Base-by-base conservation (phyloP, 164 flowering plant genomes). In the Akebia trifoliata region DNA sequence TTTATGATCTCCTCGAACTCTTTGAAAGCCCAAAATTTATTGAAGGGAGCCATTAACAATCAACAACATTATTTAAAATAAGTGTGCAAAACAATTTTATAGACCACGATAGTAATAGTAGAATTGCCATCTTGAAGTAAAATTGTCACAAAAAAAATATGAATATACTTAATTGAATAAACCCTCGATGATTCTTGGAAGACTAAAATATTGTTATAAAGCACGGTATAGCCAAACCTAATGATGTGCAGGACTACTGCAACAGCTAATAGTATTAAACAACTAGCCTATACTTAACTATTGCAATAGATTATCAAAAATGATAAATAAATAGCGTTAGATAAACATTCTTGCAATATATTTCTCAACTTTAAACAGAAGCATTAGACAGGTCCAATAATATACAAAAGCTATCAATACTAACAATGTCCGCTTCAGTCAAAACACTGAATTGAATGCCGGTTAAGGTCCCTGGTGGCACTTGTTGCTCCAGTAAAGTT, bases 401-500 rank as follows among this genome's bases (percentile, higher is more conserved):
- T 12, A 37, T 40, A n/a, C 8, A 20, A 35, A 63, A 26, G 31
- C 11, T 30, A 7, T 28, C 38, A 26, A 53, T 4, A 70, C 83
- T 80, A 69, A 88, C 94, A 30, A 72, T 70, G 25, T 79, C 89
- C 15, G 28, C 66, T 56, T 73, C 78, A 6, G 80, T 78, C 45
- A 79, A 57, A 67, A 89, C 50, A 51, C 57, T 47, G 59, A 89
- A 76, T 8, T 44, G 56, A 40, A 86, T 57, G 31, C 78, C 76
- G n/a, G 64, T 74, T 34, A 88, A 34, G 34, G 51, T 6, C 25
- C 72, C 94, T 46, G 69, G 56, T 29, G 86, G 78, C 42, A 73
- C 70, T 40, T 63, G 60, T 18, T 56, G 76, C 66, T 69, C 78
- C 35, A 47, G 61, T 61, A 26, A 29, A 17, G 46, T 34, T 21